These are phyloP conservation scores for Ganoderma resinaceum DNA, from an alignment of 1,284 basidiomycete species.

Conservation along the genomic window DNA sequence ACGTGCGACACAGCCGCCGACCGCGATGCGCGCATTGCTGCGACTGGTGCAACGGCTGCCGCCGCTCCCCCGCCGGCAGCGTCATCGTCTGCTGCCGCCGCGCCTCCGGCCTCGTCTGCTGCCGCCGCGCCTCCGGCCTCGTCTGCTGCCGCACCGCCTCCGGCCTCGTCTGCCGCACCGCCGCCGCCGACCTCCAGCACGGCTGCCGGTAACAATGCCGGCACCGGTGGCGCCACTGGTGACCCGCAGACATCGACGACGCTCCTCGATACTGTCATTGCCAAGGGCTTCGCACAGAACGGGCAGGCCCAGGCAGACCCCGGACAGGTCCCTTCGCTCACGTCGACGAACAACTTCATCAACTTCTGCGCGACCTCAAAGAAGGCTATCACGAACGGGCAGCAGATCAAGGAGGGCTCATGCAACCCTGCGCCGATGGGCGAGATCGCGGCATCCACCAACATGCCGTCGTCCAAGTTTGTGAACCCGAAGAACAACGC, in stretches of 20 bases:
- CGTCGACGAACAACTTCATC: constrained; percentile 62
- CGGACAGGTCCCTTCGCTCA: constrained; percentile 54
- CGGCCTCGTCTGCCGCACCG: neutral
- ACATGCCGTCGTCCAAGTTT: constrained; percentile 61
- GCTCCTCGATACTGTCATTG: constrained; percentile 32
- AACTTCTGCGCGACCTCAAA: constrained; percentile 54
- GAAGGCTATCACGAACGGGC: constrained; percentile 36
- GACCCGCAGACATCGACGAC: constrained; percentile 43
- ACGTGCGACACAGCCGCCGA: constrained; percentile 54
- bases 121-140: constrained; percentile 9
- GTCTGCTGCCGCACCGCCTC: neutral
- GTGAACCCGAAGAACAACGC: constrained; percentile 50
- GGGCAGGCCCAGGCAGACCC: constrained; percentile 51
- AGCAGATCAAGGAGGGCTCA: constrained; percentile 37
- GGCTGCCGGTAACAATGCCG: constrained; percentile 31
- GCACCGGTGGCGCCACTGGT: constrained; percentile 8
- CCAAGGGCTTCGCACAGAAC: constrained; percentile 35
- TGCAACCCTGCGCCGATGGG: constrained; percentile 48
- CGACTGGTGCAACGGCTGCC: constrained; percentile 43
- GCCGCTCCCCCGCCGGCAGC: neutral
- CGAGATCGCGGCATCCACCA: constrained; percentile 48
- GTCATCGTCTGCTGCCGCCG: constrained; percentile 3
- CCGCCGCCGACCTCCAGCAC: constrained; percentile 2
- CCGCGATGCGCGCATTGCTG: constrained; percentile 47
- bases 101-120: no score